phyloP scores from a whole-genome alignment of 495 filamentous ascomycete genomes.

The Schizothecium vesticola region DNA sequence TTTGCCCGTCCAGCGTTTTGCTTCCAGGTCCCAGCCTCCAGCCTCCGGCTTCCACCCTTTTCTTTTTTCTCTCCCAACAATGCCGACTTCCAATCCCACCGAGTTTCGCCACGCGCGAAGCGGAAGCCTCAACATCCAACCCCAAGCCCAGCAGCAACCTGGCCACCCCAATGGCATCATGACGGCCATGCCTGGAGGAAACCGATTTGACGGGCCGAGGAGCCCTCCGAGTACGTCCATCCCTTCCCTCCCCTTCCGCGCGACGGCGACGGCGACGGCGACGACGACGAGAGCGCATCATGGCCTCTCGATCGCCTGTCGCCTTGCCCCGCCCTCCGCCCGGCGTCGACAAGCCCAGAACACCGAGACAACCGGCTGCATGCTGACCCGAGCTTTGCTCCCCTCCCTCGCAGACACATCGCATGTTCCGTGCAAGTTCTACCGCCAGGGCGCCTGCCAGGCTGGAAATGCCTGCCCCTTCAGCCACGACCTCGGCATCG shows the following conservation, averaged over 20 bases:
- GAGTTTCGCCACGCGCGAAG: slow-evolving; percentile 50
- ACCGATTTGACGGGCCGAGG: slow-evolving; percentile 60
- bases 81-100: slow-evolving; percentile 32
- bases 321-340: background rate
- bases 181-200: slow-evolving; percentile 39
- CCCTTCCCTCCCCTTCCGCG: background rate
- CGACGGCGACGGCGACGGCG: background rate
- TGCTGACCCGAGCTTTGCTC: slow-evolving; percentile 7
- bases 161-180: slow-evolving; percentile 25
- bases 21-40: background rate
- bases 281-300: background rate
- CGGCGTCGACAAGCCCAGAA: background rate
- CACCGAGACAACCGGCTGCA: background rate
- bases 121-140: slow-evolving; percentile 49
- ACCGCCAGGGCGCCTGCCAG: slow-evolving; percentile 90
- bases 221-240: slow-evolving; percentile 73
- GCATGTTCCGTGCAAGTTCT: slow-evolving; percentile 99
- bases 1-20: background rate
- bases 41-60: background rate
- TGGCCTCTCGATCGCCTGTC: background rate
- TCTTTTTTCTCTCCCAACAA: slow-evolving; percentile 8
- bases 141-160: slow-evolving; percentile 15
- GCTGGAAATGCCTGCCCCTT: slow-evolving; percentile 94
- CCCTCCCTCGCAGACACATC: slow-evolving; percentile 65
- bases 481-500: slow-evolving; percentile 77